These are phyloP conservation scores for Penicillium mononematosum DNA, from an alignment of 495 filamentous ascomycete species.

Conservation along the genomic window DNA sequence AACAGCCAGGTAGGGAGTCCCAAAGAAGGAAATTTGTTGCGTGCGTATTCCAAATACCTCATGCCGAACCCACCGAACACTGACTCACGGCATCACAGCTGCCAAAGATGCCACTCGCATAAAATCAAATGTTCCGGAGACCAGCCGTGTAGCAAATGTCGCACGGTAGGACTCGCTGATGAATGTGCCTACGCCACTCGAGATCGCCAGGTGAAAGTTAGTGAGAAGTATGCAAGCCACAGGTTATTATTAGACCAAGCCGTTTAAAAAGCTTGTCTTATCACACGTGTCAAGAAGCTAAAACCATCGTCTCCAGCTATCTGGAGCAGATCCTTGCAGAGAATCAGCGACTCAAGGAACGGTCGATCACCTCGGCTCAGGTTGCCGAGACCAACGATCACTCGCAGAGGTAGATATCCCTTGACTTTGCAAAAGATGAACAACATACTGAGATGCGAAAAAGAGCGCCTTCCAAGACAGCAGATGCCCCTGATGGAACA, in stretches of 20 bases:
- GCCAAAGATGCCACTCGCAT: slow-evolving; percentile 46
- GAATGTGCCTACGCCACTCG: slow-evolving; percentile 41
- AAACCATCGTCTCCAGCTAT: slow-evolving; percentile 26
- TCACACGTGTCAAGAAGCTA: neutral
- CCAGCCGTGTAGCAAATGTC: slow-evolving; percentile 43
- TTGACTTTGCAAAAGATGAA: neutral
- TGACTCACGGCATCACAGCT: slow-evolving; percentile 26
- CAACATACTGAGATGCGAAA: slow-evolving; percentile 7
- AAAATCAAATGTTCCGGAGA: slow-evolving; percentile 50
- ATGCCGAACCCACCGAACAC: neutral
- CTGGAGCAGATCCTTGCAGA: slow-evolving; percentile 39
- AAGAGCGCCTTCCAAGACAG: slow-evolving; percentile 23
- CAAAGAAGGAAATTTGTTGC: slow-evolving; percentile 43
- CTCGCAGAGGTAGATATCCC: slow-evolving; percentile 17
- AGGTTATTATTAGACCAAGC: neutral
- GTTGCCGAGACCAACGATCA: slow-evolving; percentile 28
- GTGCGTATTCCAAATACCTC: slow-evolving; percentile 20
- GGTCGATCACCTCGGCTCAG: slow-evolving; percentile 34
- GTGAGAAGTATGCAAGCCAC: slow-evolving; percentile 38
- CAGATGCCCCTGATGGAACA: slow-evolving; percentile 33
- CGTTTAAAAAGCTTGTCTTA: slow-evolving; percentile 1
- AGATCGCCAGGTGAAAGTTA: slow-evolving; percentile 47
- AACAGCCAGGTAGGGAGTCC: slow-evolving; percentile 16
- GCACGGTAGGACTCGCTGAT: slow-evolving; percentile 35
- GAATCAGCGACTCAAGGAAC: slow-evolving; percentile 41